Evolutionary conservation across 495 filamentous ascomycete species (phyloP).

Genomic region (Xylaria bambusicola): DNA sequence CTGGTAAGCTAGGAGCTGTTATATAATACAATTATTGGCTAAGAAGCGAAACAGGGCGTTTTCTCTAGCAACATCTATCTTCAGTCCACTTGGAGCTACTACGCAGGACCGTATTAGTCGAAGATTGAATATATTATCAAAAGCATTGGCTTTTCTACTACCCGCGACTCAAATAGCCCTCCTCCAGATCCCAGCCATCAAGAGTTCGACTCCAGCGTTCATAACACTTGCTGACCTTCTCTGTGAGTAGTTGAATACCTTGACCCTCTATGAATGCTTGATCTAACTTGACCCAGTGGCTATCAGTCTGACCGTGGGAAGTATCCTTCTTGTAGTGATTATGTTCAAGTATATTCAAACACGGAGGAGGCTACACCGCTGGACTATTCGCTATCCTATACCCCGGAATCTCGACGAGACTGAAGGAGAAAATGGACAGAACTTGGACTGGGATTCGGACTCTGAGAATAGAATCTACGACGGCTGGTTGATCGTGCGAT

Average conservation of each 20-base stretch:
- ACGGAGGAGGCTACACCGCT: constrained; percentile 39
- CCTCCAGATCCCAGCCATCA: constrained; percentile 33
- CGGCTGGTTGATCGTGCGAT: constrained; percentile 47
- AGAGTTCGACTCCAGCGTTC: constrained; percentile 33
- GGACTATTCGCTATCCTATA: constrained; percentile 38
- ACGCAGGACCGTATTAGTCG: constrained; percentile 26
- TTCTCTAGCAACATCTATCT: constrained; percentile 42
- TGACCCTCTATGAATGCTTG: background rate
- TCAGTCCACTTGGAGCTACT: constrained; percentile 27
- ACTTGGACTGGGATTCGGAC: constrained; percentile 12
- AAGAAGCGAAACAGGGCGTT: constrained; percentile 36
- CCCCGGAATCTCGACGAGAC: constrained; percentile 12
- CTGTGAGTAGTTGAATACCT: constrained; percentile 33
- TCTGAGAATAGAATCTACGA: constrained; percentile 44
- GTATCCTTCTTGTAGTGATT: constrained; percentile 42
- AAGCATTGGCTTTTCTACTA: constrained; percentile 36
- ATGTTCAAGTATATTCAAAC: constrained; percentile 49
- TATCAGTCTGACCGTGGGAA: constrained; percentile 40
- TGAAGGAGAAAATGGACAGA: constrained; percentile 16
- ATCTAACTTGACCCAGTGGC: constrained; percentile 36
- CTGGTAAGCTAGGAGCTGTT: constrained; percentile 30
- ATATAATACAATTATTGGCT: background rate
- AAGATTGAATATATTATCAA: constrained; percentile 36
- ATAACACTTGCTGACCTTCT: constrained; percentile 43
- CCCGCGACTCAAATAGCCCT: constrained; percentile 41